A percentile compares a stretch with the other conserved stretches of the same genome.
Evolutionary conservation across 495 filamentous ascomycete species (phyloP).

Genomic region (Podospora pseudocomata): DNA sequence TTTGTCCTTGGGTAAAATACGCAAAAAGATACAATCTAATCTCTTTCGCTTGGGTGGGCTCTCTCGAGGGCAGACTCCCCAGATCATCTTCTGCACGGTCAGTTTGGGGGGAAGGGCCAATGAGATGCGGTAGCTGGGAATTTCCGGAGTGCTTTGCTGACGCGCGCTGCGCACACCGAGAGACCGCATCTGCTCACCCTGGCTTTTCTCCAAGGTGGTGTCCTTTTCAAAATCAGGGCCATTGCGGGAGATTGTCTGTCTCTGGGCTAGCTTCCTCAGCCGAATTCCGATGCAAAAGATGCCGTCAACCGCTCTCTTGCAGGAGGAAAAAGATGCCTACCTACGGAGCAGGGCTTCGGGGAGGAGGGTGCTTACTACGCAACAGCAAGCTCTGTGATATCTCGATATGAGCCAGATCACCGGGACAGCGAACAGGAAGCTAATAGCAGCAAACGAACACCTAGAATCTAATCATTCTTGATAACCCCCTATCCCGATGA

Average conservation of each 20-base stretch:
- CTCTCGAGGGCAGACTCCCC: neutral
- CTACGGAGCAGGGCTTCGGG: neutral
- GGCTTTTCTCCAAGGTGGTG: neutral
- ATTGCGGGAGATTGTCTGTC: neutral
- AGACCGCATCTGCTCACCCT: slow-evolving; percentile 2
- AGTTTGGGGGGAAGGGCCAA: neutral
- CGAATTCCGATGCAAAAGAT: neutral
- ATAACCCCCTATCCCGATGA: too few species aligned
- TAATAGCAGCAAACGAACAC: neutral
- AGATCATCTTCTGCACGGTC: neutral
- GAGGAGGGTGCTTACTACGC: neutral
- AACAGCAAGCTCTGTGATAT: neutral
- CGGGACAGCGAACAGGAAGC: neutral
- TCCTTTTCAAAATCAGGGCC: neutral
- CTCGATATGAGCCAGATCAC: neutral
- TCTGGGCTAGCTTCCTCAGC: slow-evolving; percentile 1
- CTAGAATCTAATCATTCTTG: neutral
- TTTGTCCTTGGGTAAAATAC: neutral
- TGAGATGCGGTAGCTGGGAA: neutral
- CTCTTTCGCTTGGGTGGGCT: neutral
- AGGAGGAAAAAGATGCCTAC: neutral
- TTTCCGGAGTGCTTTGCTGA: neutral
- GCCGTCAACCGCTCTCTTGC: neutral
- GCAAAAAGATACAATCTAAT: neutral
- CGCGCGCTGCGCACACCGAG: slow-evolving; percentile 3